These are phyloP conservation scores for Salix koriyanagi DNA, from an alignment of 345 rosid species.

Conservation along the genomic window DNA sequence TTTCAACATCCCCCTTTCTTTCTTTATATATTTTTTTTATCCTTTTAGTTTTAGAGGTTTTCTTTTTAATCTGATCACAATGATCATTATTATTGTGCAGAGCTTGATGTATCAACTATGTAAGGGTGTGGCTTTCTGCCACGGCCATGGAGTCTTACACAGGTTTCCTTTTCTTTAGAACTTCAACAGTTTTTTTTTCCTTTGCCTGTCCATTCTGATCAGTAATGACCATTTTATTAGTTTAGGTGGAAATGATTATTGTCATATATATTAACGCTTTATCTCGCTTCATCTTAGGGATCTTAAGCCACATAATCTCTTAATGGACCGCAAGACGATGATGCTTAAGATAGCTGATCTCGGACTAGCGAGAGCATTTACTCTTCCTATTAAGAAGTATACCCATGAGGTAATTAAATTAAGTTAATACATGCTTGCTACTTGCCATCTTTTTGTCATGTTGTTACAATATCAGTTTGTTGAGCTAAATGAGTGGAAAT, in stretches of 20 bases:
- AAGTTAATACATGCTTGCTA: background rate
- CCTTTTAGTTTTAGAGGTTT: background rate
- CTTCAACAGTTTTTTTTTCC: background rate
- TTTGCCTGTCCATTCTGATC: no score
- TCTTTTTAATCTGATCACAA: background rate
- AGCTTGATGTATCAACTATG: conserved; percentile 95
- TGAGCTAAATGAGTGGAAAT: background rate
- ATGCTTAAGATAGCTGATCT: conserved; percentile 91
- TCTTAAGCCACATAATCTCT: conserved; percentile 91
- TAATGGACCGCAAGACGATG: conserved; percentile 76
- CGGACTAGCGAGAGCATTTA: conserved; percentile 82
- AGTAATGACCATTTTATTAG: background rate
- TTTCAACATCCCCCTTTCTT: background rate
- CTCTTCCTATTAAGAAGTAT: conserved; percentile 89
- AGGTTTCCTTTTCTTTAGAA: conserved; percentile 36
- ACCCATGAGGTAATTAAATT: conserved; percentile 69
- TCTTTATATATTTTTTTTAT: background rate
- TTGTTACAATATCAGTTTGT: background rate
- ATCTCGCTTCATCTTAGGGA: conserved; percentile 42
- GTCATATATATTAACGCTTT: background rate
- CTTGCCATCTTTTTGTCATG: background rate
- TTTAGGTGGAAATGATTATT: background rate
- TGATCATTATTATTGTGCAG: conserved; percentile 30
- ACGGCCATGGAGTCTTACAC: conserved; percentile 91
- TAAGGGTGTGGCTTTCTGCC: conserved; percentile 94